Base-by-base conservation (phyloP, 768 basidiomycete genomes). In the Kwoniella sp. region DNA sequence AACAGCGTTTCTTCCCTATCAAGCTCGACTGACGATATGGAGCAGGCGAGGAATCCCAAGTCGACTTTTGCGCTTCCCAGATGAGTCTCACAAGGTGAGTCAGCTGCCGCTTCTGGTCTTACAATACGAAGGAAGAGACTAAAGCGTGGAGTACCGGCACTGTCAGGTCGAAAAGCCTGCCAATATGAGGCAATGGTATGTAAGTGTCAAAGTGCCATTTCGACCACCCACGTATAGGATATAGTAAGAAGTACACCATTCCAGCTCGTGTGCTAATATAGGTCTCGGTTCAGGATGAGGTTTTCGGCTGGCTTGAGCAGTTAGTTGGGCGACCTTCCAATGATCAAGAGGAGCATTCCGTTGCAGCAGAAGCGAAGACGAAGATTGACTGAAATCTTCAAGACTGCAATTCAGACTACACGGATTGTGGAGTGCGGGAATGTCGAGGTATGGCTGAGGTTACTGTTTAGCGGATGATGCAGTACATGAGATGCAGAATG, bases 21-120 rank as follows among this genome's bases (percentile, higher is more conserved):
- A n/a, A n/a, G n/a, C n/a, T n/a, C 9, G 89, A 89, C 79, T 88
- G 88, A 53, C 91, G 88, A 19, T 92, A 87, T 75, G 85, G 88
- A 19, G 95, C 93, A 67, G 62, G 1, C 60, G 65, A 60, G 71
- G 71, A 8, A 65, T 72, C 7, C 71, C 71, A n/a, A 66, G 64
- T 46, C 49, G 71, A 29, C 63, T 69, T 53, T 46, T 72, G 25
- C 68, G 65, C 40, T 72, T 72, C 60, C 71, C 71, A 0, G 69
- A 72, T 52, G 71, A 72, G 66, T 68, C 69, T 51, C 71, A 72
- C 50, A 92, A 92, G 91, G 21, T 47, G 21, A 33, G 33, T 33
- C 13, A 13, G n/a, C n/a, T n/a, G n/a, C n/a, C n/a, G n/a, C n/a
- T n/a, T n/a, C n/a, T n/a, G n/a, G n/a, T n/a, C n/a, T n/a, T n/a